A percentile compares a stretch with the other conserved stretches of the same genome.
Evolutionary conservation across 768 basidiomycete genomes (phyloP).

Genomic region (Fibroporia radiculosa): DNA sequence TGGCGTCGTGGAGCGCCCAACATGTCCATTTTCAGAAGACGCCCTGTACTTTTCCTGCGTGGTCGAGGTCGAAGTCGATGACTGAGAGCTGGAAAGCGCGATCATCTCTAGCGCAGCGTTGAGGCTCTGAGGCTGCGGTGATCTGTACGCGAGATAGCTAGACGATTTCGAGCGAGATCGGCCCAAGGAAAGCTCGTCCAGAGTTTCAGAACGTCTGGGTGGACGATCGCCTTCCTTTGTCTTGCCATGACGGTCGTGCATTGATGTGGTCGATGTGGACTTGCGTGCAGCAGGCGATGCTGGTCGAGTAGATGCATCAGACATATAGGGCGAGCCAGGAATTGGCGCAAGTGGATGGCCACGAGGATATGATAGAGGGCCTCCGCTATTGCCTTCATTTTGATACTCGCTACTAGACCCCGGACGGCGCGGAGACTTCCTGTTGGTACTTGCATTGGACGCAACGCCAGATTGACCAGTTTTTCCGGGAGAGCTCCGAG

Average conservation of each 20-base stretch:
- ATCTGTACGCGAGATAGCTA: conserved; percentile 45
- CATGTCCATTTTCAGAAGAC: conserved; percentile 7
- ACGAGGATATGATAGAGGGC: conserved; percentile 20
- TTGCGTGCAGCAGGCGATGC: conserved; percentile 34
- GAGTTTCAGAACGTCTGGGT: conserved; percentile 8
- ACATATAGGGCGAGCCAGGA: conserved; percentile 52
- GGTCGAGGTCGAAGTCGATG: conserved; percentile 1
- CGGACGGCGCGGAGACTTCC: conserved; percentile 7
- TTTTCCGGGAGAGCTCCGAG: conserved; percentile 14
- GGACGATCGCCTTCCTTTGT: conserved; percentile 30
- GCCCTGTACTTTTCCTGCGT: neutral
- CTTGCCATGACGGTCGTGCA: conserved; percentile 19
- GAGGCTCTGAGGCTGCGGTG: conserved; percentile 61
- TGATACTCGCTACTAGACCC: conserved; percentile 11
- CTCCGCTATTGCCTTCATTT: conserved; percentile 6
- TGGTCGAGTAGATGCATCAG: conserved; percentile 52
- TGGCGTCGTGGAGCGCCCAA: conserved; percentile 6
- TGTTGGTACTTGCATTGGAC: conserved; percentile 3
- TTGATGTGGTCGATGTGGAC: conserved; percentile 26
- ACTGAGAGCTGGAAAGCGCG: conserved; percentile 22
- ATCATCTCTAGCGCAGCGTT: conserved; percentile 67
- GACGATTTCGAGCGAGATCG: conserved; percentile 47
- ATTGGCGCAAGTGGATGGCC: conserved; percentile 26
- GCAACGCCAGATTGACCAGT: neutral
- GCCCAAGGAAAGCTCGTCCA: conserved; percentile 8